phyloP scores from a whole-genome alignment of 2,329 filamentous ascomycete genomes.

The Amphichorda felina region DNA sequence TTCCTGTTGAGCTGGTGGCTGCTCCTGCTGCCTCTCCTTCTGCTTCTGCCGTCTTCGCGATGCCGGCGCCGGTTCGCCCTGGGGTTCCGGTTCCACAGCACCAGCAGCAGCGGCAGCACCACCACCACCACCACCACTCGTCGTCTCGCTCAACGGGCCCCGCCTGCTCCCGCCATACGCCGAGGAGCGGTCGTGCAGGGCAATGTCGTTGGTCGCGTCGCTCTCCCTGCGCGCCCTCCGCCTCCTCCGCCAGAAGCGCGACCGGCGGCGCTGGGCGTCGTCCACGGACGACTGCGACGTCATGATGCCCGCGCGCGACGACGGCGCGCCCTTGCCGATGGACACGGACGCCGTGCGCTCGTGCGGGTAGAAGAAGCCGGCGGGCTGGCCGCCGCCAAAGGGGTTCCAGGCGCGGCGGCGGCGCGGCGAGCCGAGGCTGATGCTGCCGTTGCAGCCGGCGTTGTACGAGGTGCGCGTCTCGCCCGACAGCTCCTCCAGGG shows the following conservation, averaged over 20 bases:
- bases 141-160: neutral
- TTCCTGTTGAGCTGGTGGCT: conserved; percentile 1
- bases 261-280: conserved; percentile 9
- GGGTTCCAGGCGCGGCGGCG: conserved; percentile 27
- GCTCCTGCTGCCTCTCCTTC: neutral
- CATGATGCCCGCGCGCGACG: conserved; percentile 33
- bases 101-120: no score
- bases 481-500: conserved; percentile 58
- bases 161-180: no score
- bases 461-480: conserved; percentile 51
- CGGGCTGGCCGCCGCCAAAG: conserved; percentile 32
- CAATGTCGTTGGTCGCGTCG: conserved; percentile 17
- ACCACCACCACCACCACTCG: no score
- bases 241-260: conserved; percentile 16
- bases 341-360: conserved; percentile 8
- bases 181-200: conserved; percentile 17
- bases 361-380: conserved; percentile 36
- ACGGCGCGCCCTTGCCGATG: conserved; percentile 12
- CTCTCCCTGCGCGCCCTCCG: conserved; percentile 14
- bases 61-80: conserved; percentile 2
- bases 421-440: conserved; percentile 20
- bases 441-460: conserved; percentile 36
- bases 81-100: no score
- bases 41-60: neutral
- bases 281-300: conserved; percentile 10